Percentiles rank a stretch among this genome's conserved stretches.
phyloP scores from a whole-genome alignment of 2,329 filamentous ascomycete species.

The Xylariales sp. region DNA sequence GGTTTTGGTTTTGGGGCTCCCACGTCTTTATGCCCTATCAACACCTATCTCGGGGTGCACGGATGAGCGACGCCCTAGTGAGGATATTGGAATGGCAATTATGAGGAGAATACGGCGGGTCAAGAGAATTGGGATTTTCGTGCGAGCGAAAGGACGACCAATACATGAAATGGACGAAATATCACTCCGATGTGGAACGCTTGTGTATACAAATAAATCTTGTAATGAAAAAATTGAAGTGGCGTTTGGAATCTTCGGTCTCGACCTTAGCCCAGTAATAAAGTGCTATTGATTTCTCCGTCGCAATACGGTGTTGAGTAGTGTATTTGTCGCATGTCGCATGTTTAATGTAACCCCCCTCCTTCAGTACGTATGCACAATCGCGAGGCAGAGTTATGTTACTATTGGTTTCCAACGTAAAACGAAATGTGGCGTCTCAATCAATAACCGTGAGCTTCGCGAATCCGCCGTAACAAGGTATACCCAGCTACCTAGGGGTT shows the following conservation, averaged over 20 bases:
- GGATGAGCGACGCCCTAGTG: neutral
- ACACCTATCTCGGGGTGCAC: slow-evolving; percentile 10
- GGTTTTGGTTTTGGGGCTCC: slow-evolving; percentile 31
- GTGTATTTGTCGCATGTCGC: neutral
- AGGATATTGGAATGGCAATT: slow-evolving; percentile 26
- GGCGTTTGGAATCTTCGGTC: slow-evolving; percentile 23
- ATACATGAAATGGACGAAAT: slow-evolving; percentile 30
- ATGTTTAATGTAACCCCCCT: neutral
- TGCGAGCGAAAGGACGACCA: slow-evolving; percentile 32
- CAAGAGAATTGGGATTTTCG: slow-evolving; percentile 30
- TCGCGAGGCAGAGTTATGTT: neutral
- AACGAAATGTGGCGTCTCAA: too few relatives aligned
- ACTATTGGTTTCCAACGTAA: neutral
- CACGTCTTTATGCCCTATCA: slow-evolving; percentile 18
- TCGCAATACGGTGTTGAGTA: neutral
- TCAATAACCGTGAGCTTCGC: neutral
- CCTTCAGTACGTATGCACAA: neutral
- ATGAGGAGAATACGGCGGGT: slow-evolving; percentile 28
- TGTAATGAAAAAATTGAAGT: slow-evolving; percentile 29
- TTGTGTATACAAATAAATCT: slow-evolving; percentile 31
- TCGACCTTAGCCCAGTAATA: slow-evolving; percentile 8
- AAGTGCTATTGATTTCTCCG: neutral
- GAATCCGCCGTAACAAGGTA: neutral
- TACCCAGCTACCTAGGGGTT: neutral
- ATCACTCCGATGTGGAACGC: slow-evolving; percentile 25